phyloP scores from a whole-genome alignment of 345 rosid species.

The Brassica rapa region DNA sequence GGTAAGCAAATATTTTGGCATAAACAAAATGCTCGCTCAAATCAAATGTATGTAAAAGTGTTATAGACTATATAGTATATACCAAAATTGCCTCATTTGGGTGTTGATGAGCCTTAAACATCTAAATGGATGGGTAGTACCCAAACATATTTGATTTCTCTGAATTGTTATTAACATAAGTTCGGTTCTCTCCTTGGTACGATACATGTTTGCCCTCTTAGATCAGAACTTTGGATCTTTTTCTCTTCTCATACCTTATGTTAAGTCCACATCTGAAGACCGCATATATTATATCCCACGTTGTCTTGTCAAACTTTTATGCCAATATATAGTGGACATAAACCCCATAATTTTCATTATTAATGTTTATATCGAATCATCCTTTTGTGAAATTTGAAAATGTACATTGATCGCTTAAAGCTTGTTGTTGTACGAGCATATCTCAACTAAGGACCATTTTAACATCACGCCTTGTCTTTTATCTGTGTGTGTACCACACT shows the following conservation, averaged over 20 bases:
- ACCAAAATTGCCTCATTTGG: slow-evolving; percentile 40
- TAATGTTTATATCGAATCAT: slow-evolving; percentile 36
- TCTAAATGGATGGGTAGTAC: slow-evolving; percentile 40
- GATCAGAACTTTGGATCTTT: slow-evolving; percentile 38
- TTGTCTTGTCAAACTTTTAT: slow-evolving; percentile 41
- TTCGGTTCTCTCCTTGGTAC: slow-evolving; percentile 38
- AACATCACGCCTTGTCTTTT: slow-evolving; percentile 41
- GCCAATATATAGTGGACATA: slow-evolving; percentile 37
- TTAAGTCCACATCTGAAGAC: slow-evolving; percentile 37
- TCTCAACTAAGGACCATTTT: slow-evolving; percentile 44
- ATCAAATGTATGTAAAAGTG: not conserved
- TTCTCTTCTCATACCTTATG: slow-evolving; percentile 28
- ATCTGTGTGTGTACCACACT: slow-evolving; percentile 25
- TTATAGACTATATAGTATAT: slow-evolving; percentile 37
- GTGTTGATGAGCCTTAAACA: slow-evolving; percentile 38
- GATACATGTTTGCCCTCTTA: slow-evolving; percentile 39
- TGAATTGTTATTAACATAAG: slow-evolving; percentile 41
- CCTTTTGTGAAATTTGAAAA: slow-evolving; percentile 39
- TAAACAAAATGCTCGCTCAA: not conserved
- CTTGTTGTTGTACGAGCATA: slow-evolving; percentile 17
- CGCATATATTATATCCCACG: slow-evolving; percentile 35
- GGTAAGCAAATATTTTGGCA: not conserved
- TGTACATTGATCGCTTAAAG: slow-evolving; percentile 30
- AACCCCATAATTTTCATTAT: slow-evolving; percentile 13
- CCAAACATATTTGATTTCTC: slow-evolving; percentile 38